phyloP scores from a whole-genome alignment of 306 rosid genomes.

The Lathyrus tuberosus region DNA sequence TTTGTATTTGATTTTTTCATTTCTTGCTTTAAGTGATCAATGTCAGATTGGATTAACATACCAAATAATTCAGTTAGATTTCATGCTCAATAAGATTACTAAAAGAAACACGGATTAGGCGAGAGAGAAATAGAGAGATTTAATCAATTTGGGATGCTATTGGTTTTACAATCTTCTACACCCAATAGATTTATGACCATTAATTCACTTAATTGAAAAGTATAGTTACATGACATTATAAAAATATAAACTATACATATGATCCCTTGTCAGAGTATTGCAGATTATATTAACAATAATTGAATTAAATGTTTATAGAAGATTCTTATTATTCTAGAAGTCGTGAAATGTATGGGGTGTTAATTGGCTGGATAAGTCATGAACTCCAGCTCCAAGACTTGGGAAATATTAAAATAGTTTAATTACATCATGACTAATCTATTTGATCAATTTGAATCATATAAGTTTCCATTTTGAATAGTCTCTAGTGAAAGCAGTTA shows the following conservation, averaged over 20 bases:
- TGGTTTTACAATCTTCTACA: background rate
- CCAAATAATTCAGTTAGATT: conserved; percentile 18
- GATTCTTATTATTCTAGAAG: background rate
- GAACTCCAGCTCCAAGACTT: conserved; percentile 18
- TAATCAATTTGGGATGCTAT: conserved; percentile 16
- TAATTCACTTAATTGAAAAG: background rate
- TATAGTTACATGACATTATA: background rate
- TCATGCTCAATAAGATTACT: conserved; percentile 12
- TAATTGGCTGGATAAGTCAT: background rate
- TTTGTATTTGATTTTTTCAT: conserved; percentile 1
- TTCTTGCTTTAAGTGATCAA: background rate
- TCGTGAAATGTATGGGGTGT: background rate
- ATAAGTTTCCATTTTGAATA: conserved; percentile 24
- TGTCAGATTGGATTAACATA: background rate
- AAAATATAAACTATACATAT: background rate
- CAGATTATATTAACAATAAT: background rate
- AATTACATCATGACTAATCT: conserved; percentile 3
- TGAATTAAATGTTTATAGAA: background rate
- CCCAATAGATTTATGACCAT: conserved; percentile 21
- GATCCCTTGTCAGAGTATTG: background rate
- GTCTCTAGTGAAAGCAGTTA: conserved; percentile 21
- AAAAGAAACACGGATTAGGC: background rate
- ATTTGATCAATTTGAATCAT: conserved; percentile 9
- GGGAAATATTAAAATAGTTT: conserved; percentile 1
- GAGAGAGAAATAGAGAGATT: background rate